Evolutionary conservation across 176 grass and related monocot species (phyloP).

Genomic region (bread wheat (Triticum aestivum)): IWGSC_CS_RefSeq_v2.1 NC_057798.1:45219375-45219874

Average conservation of each 20-base stretch:
- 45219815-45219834: conserved; percentile 19
- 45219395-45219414: conserved; percentile 4
- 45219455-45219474: not conserved
- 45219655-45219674: not conserved
- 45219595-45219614: conserved; percentile 10
- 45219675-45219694: not conserved
- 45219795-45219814: conserved; percentile 12
- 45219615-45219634: not conserved
- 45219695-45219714: conserved; percentile 5
- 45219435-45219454: not conserved
- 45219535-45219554: not conserved
- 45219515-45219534: not conserved
- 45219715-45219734: conserved; percentile 7
- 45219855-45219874: conserved; percentile 1
- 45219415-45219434: conserved; percentile 1
- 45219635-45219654: not conserved
- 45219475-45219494: conserved; percentile 9
- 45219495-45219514: not conserved
- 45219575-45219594: not conserved
- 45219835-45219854: conserved; percentile 30
- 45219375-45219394: conserved; percentile 23
- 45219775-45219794: conserved; percentile 25
- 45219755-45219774: conserved; percentile 17
- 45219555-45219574: not conserved
- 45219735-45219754: conserved; percentile 22